phyloP scores from a whole-genome alignment of 768 basidiomycete species.

The Cubamyces lactineus region DNA sequence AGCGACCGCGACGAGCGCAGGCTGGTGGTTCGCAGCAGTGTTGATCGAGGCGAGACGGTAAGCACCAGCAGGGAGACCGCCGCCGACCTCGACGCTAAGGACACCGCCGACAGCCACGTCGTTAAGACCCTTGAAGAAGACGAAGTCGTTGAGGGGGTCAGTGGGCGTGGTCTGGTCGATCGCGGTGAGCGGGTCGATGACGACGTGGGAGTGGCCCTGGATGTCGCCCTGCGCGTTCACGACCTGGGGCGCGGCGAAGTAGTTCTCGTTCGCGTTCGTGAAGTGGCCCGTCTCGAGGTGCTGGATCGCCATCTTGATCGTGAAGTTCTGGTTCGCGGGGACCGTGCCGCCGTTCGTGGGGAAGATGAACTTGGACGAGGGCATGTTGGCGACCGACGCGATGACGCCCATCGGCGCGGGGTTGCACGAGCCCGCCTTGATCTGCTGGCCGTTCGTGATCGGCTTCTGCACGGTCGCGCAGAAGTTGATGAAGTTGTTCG shows the following conservation, averaged over 20 bases:
- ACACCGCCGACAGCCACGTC: conserved; percentile 46
- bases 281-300: conserved; percentile 58
- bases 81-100: conserved; percentile 50
- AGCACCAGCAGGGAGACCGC: conserved; percentile 55
- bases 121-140: conserved; percentile 63
- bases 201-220: conserved; percentile 65
- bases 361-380: conserved; percentile 54
- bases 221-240: conserved; percentile 52
- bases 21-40: conserved; percentile 47
- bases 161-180: conserved; percentile 52
- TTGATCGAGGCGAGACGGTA: conserved; percentile 52
- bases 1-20: conserved; percentile 39
- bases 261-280: conserved; percentile 55
- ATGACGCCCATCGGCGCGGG: conserved; percentile 64
- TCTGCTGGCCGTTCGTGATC: conserved; percentile 64
- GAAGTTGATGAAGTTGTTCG: conserved; percentile 77
- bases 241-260: conserved; percentile 58
- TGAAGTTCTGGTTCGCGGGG: conserved; percentile 52
- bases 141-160: conserved; percentile 51
- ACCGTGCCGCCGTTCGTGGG: conserved; percentile 52
- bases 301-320: conserved; percentile 51
- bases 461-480: conserved; percentile 54
- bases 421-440: conserved; percentile 59
- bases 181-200: conserved; percentile 54
- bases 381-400: conserved; percentile 51